These are phyloP conservation scores for Ailanthus altissimus DNA, from an alignment of 345 rosid species.

Conservation along the genomic window DNA sequence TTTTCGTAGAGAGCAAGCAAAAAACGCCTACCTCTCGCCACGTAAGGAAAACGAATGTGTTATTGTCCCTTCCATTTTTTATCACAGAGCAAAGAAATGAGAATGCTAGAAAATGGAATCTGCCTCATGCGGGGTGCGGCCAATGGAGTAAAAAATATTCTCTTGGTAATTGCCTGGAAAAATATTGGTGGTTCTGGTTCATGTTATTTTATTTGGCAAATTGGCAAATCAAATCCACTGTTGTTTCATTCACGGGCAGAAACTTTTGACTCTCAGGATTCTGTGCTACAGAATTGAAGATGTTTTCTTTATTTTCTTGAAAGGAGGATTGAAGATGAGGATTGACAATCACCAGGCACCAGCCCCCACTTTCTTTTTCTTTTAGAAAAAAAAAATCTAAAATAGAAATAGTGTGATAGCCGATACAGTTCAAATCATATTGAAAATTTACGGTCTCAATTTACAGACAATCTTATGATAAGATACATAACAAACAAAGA, in stretches of 20 bases:
- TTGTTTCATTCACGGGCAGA: neutral
- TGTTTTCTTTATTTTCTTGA: neutral
- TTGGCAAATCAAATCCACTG: neutral
- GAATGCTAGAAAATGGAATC: too few species aligned
- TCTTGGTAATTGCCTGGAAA: neutral
- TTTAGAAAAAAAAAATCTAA: too few species aligned
- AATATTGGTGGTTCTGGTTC: conserved; percentile 6
- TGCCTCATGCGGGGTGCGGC: neutral
- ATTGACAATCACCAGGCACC: neutral
- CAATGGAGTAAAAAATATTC: neutral
- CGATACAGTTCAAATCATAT: too few species aligned
- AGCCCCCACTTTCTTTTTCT: neutral
- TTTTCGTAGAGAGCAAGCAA: conserved; percentile 4
- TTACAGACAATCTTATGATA: too few species aligned
- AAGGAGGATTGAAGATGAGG: neutral
- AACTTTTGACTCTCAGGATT: conserved; percentile 1
- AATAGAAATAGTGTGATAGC: too few species aligned
- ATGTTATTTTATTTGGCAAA: neutral
- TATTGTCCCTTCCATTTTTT: neutral
- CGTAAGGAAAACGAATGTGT: conserved; percentile 13
- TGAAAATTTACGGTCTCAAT: too few species aligned
- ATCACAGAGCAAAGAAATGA: neutral
- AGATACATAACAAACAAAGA: too few species aligned
- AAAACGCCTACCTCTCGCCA: conserved; percentile 25
- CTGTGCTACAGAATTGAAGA: neutral